Conservation (phyloP, 345 rosid species). For the Euphorbia peplus region DNA sequence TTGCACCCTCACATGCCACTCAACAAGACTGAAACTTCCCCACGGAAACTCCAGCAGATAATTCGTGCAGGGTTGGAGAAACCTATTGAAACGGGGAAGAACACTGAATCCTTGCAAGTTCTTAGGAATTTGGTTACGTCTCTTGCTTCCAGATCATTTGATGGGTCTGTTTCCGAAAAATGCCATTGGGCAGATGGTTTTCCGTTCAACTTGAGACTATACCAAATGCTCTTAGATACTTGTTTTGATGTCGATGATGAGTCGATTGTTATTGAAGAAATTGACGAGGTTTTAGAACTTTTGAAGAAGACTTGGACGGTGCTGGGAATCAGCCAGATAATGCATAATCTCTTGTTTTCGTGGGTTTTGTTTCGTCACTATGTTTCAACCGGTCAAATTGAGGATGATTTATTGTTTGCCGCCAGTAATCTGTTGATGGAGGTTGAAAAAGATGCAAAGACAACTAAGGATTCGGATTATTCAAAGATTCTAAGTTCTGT, state of each 20-base stretch:
- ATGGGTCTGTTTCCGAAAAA: slow-evolving; percentile 64
- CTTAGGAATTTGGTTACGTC: slow-evolving; percentile 75
- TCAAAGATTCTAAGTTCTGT: slow-evolving; percentile 73
- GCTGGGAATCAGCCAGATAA: slow-evolving; percentile 79
- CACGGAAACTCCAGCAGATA: slow-evolving; percentile 67
- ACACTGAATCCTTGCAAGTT: slow-evolving; percentile 84
- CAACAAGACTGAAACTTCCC: slow-evolving; percentile 52
- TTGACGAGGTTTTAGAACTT: slow-evolving; percentile 91
- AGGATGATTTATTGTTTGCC: slow-evolving; percentile 70
- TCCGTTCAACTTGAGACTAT: slow-evolving; percentile 80
- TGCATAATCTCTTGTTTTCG: slow-evolving; percentile 78
- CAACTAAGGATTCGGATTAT: slow-evolving; percentile 77
- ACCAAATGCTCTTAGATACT: slow-evolving; percentile 79
- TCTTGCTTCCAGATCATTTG: slow-evolving; percentile 74
- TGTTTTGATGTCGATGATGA: slow-evolving; percentile 76
- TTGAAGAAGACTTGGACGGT: slow-evolving; percentile 91
- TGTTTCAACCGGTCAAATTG: slow-evolving; percentile 77
- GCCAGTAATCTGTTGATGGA: slow-evolving; percentile 70
- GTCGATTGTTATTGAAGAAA: slow-evolving; percentile 72
- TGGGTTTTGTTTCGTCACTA: slow-evolving; percentile 89
- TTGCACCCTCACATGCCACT: slow-evolving; percentile 75
- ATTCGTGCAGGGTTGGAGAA: slow-evolving; percentile 65
- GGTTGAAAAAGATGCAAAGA: slow-evolving; percentile 91
- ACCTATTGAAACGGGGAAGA: slow-evolving; percentile 80
- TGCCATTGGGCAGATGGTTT: slow-evolving; percentile 99